Evolutionary conservation across 2,329 filamentous ascomycete species (phyloP).

Genomic region (Chalaropsis ovoidea): DNA sequence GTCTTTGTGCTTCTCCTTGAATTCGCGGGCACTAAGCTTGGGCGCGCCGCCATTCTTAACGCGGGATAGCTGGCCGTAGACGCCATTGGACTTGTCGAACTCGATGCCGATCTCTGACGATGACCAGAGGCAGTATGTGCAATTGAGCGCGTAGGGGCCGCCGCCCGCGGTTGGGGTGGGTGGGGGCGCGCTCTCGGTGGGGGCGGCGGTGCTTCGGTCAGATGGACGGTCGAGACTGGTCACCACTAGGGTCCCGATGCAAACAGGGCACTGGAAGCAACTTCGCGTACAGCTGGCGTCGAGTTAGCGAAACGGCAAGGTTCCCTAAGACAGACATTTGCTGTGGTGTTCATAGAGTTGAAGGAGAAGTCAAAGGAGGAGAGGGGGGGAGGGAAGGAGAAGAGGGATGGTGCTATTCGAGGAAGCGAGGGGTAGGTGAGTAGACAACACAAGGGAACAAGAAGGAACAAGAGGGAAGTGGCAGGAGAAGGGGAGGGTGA

Average conservation of each 20-base stretch:
- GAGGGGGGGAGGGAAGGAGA: not conserved
- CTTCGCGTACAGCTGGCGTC: constrained; percentile 69
- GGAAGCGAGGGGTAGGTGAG: not conserved
- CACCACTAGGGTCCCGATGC: constrained; percentile 61
- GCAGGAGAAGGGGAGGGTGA: too few species aligned
- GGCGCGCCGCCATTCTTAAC: constrained; percentile 52
- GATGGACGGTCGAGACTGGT: constrained; percentile 54
- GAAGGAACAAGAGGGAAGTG: not conserved
- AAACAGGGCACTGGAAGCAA: constrained; percentile 90
- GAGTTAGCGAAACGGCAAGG: not conserved
- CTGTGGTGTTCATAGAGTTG: not conserved
- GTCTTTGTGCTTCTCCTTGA: constrained; percentile 44
- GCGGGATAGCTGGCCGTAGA: constrained; percentile 67
- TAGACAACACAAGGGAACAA: not conserved
- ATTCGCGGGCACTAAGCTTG: constrained; percentile 42
- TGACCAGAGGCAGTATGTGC: constrained; percentile 87
- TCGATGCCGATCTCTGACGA: constrained; percentile 80
- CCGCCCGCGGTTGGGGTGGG: constrained; percentile 31
- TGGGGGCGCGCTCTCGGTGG: constrained; percentile 34
- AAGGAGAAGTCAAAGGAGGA: not conserved
- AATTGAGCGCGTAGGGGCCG: constrained; percentile 66
- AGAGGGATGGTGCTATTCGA: not conserved
- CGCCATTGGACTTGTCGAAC: constrained; percentile 80
- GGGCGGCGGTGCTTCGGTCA: constrained; percentile 38
- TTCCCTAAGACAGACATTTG: not conserved